Evolutionary conservation across 805 yeast species (phyloP), one percentile per base, ranked within the genome.

Genomic region (Candida quercuum): DNA sequence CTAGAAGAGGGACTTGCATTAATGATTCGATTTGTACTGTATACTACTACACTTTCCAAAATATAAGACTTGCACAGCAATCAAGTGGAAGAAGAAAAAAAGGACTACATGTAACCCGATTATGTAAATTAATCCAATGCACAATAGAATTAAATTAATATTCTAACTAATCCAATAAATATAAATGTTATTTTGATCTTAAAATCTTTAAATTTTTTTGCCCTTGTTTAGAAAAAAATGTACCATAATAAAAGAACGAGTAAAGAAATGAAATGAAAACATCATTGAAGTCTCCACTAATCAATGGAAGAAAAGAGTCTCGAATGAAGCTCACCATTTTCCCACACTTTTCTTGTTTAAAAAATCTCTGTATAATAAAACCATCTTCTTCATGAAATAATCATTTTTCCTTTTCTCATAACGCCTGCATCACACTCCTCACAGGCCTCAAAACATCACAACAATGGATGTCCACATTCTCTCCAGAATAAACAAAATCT

Each of bases 111-210:
- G n/a, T n/a, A n/a, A n/a, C n/a, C n/a, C n/a, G n/a, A n/a, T 6
- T 15, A 10, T 30, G 14, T 13, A 16, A 21, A 14, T 21, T 28
- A 29, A 29, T 29, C 17, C 32, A 29, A 43, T 40, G 45, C 44
- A 40, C 40, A 43, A 35, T 37, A 33, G 42, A 35, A 42, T 42
- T 38, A 32, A 37, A 26, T 36, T 23, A 33, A 40, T 40, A 34
- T n/a, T 34, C 37, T 28, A 34, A 34, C 30, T 34, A 40, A 43
- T 38, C 35, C 37, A 35, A 36, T 37, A 34, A 41, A 34, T 34
- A 34, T 25, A 32, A 26, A 15, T 30, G 28, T 28, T n/a, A 16
- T n/a, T 28, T 17, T 17, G 11, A 26, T 26, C 29, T 26, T 26
- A 26, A 14, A 9, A 26, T 19, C n/a, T 29, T 29, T 17, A 13